Base-by-base conservation (phyloP, 352 stramenopile genomes). In the Phytophthora boehmeriae region DNA sequence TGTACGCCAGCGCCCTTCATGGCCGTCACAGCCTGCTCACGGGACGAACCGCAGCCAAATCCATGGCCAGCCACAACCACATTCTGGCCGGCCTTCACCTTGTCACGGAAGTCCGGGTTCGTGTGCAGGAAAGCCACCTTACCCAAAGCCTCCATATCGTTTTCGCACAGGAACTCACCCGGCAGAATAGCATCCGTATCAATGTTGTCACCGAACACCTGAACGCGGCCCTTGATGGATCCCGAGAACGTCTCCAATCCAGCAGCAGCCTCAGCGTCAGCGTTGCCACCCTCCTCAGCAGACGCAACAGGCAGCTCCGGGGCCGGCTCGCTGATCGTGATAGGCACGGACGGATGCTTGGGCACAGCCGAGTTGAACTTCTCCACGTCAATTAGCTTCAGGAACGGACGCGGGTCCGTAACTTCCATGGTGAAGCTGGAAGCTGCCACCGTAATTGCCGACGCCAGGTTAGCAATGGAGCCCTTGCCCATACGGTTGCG, bases 131-230 rank as follows among this genome's bases (percentile, higher is more conserved):
- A 95, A 8, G 86, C 83, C 1, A 93, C 84, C 66, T 93, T 92
- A 46, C 84, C 86, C 8, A 95, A 74, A 46, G 83, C 82, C 49
- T 92, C 84, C 56, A 95, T 82, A 70, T 95, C 86, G 66, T 93
- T 95, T 62, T 95, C 86, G 27, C 80, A 90, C 63, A 95, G 42
- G 48, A 78, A 93, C 61, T 95, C 83, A 22, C 83, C 86, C 1
- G 87, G 83, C 22, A 95, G 65, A 65, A 95, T 93, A n/a, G 85
- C 87, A 54, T 95, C 87, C 49, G 87, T 95, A 68, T 95, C 86
- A 27, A 95, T 93, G 63, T 95, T 95, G 75, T 95, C 87, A n/a
- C 83, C 85, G 66, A 93, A 95, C 11, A 93, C 81, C 54, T 93
- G 87, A 16, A 81, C 75, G 47, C 81, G 83, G 25, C 86, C 86